Evolutionary conservation across 495 filamentous ascomycete species (phyloP), one percentile per base, ranked within the genome.

Genomic region (Neurospora tetrasperma): DNA sequence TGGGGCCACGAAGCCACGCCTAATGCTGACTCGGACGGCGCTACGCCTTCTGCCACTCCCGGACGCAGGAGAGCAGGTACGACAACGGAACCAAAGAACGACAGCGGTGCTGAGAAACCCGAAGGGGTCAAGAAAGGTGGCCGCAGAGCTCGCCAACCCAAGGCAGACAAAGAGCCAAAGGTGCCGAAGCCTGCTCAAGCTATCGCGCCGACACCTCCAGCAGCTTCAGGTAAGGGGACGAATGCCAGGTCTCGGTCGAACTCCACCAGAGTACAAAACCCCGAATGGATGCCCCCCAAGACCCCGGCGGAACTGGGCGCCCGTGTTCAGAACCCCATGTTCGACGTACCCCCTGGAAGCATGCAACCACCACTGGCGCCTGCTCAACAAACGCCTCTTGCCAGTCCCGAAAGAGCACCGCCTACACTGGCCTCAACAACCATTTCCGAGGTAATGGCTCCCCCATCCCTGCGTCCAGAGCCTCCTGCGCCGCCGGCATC

Each of bases 81-180:
- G 3, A 42, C 71, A 14, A 71, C 72, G 10, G 76, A 80, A 5
- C 23, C 73, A 4, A 86, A 87, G 74, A 83, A 83, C 39, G 89
- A 91, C 43, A 82, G 83, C 68, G 79, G 79, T 43, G 74, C 83
- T 7, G 90, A 92, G 75, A 90, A 88, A 77, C 78, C 87, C 6
- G 82, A 86, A 62, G 79, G 80, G 46, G 82, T 85, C 75, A 83
- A 80, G 78, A 81, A 84, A n/a, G 74, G 76, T 31, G 75, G 75
- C 4, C 74, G 79, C 69, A 85, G 85, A 71, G 84, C 80, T 46
- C 84, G 87, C 69, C 82, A 83, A 59, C 76, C 81, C 40, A 85
- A 82, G 71, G 81, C 77, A 14, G 81, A 84, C 46, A 82, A 84
- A 73, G 81, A 81, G 66, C 43, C 77, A 18, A 80, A 78, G 42